phyloP scores from a whole-genome alignment of 768 basidiomycete genomes.

The Filobasidium floriforme region DNA sequence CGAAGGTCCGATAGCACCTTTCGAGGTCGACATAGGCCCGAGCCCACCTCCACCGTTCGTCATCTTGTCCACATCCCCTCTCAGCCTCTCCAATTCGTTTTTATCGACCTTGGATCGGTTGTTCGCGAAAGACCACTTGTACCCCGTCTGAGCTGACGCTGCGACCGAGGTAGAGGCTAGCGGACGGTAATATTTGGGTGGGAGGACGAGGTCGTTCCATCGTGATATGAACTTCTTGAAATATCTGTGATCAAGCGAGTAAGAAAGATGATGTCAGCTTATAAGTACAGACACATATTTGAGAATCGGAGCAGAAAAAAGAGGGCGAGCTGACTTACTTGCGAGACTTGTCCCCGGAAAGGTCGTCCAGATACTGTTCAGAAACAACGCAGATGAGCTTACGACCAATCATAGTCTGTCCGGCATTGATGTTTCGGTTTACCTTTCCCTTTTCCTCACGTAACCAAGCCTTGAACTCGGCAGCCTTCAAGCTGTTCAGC shows the following conservation, averaged over 20 bases:
- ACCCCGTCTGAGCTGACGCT: conserved; percentile 66
- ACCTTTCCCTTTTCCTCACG: conserved; percentile 64
- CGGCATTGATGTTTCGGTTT: conserved; percentile 24
- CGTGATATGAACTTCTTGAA: conserved; percentile 81
- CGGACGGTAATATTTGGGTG: conserved; percentile 28
- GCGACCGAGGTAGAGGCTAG: conserved; percentile 49
- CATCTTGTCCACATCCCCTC: conserved; percentile 54
- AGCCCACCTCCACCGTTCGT: conserved; percentile 44
- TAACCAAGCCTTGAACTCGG: conserved; percentile 80
- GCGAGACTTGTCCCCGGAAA: conserved; percentile 71
- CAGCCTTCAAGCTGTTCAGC: conserved; percentile 56
- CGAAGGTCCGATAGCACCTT: conserved; percentile 32
- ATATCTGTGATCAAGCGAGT: conserved; percentile 50
- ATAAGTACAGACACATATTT: background rate
- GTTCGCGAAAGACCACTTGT: conserved; percentile 79
- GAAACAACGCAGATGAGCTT: background rate
- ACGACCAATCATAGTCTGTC: background rate
- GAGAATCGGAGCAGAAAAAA: conserved; percentile 10
- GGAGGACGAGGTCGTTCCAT: conserved; percentile 44
- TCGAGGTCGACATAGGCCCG: conserved; percentile 24
- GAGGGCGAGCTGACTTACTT: conserved; percentile 46
- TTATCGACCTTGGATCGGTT: conserved; percentile 58
- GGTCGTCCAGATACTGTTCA: conserved; percentile 71
- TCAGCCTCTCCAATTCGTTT: conserved; percentile 55
- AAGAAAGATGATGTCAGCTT: conserved; percentile 9